Evolutionary conservation across 208 protist species (phyloP).

Genomic region (Leishmania tarentolae): DNA sequence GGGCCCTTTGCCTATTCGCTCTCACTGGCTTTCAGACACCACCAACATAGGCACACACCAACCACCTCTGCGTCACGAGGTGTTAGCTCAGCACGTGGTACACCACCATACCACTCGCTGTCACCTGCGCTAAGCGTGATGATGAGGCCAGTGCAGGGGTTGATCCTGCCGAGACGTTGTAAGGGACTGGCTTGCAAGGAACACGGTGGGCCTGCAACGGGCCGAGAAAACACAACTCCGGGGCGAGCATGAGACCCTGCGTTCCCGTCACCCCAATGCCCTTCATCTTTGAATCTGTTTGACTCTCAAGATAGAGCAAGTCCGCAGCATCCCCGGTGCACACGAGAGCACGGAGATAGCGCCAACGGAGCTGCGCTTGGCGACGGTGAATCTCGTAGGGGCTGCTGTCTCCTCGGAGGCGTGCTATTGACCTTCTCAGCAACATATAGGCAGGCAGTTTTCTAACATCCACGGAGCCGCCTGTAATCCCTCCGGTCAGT

Average conservation of each 20-base stretch:
- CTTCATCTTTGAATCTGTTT: constrained; percentile 54
- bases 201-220: constrained; percentile 51
- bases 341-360: constrained; percentile 78
- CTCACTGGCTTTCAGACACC: too few species aligned
- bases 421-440: constrained; percentile 48
- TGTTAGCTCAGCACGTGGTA: constrained; percentile 40
- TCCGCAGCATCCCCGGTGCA: constrained; percentile 78
- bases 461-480: background rate
- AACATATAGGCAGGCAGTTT: constrained; percentile 55
- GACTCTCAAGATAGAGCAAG: constrained; percentile 62
- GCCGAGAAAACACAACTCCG: constrained; percentile 67
- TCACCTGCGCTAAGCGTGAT: constrained; percentile 55
- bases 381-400: constrained; percentile 20
- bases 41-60: background rate
- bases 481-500: background rate
- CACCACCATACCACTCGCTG: constrained; percentile 67
- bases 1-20: background rate
- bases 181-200: constrained; percentile 68
- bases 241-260: constrained; percentile 59
- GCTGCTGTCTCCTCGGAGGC: constrained; percentile 38
- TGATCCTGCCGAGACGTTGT: constrained; percentile 39
- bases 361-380: constrained; percentile 71
- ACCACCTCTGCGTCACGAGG: too few species aligned
- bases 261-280: constrained; percentile 65
- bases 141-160: constrained; percentile 12